A percentile compares a stretch with the other conserved stretches of the same genome.
Evolutionary conservation across 345 rosid species (phyloP).

Genomic region (Ailanthus altissimus): DNA sequence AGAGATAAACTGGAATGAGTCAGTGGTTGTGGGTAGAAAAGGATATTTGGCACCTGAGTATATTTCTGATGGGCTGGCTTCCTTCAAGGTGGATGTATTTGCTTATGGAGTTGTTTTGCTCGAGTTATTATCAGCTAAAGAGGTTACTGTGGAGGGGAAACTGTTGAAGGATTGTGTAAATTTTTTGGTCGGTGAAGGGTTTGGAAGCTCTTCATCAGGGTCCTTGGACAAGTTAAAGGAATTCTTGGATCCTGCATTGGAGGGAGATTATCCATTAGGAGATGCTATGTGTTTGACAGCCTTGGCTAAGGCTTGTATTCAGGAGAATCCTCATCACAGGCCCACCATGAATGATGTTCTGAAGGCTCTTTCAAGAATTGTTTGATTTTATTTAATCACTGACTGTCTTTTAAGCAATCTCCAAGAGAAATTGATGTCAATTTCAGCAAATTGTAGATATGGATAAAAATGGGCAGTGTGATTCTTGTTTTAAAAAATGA

Average conservation of each 20-base stretch:
- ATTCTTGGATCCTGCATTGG: conserved; percentile 39
- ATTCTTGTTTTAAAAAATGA: neutral
- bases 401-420: neutral
- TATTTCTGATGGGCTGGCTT: conserved; percentile 19
- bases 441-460: neutral
- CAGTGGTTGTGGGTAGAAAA: conserved; percentile 15
- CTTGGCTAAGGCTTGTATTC: conserved; percentile 40
- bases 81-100: conserved; percentile 33
- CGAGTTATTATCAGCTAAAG: conserved; percentile 36
- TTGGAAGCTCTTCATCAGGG: conserved; percentile 26
- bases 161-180: conserved; percentile 20
- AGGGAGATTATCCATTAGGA: conserved; percentile 26
- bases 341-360: conserved; percentile 39
- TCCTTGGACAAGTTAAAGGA: conserved; percentile 29
- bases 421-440: neutral
- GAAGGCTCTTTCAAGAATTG: conserved; percentile 34
- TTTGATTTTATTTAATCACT: neutral
- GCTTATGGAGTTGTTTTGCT: conserved; percentile 42
- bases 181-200: conserved; percentile 15
- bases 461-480: neutral
- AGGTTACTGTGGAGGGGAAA: conserved; percentile 24
- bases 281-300: conserved; percentile 33
- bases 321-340: conserved; percentile 27
- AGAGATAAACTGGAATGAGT: conserved; percentile 19
- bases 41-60: conserved; percentile 32